Percentiles rank a stretch among this genome's conserved stretches.
Evolutionary conservation across 2,329 filamentous ascomycete species (phyloP).

Genomic region (Didymella lethalis): DNA sequence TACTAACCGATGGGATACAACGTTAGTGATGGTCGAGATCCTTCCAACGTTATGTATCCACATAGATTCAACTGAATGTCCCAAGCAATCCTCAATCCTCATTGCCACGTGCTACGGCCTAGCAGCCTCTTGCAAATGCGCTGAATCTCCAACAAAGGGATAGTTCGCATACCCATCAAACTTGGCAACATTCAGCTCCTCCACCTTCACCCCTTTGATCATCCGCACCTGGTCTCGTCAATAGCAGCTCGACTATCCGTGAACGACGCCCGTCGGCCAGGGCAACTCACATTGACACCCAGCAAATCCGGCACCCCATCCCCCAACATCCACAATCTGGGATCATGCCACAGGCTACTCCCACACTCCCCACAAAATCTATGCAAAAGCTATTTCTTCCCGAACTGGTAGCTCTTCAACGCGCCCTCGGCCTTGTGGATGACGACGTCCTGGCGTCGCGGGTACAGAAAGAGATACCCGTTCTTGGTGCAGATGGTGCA

Average conservation of each 20-base stretch:
- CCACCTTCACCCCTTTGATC: conserved; percentile 7
- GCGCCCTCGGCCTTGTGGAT: conserved; percentile 1
- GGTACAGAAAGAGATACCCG: conserved; percentile 60
- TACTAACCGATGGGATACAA: neutral
- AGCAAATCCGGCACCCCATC: conserved; percentile 15
- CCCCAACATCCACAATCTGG: conserved; percentile 2
- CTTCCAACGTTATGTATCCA: neutral
- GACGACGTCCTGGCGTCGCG: conserved; percentile 13
- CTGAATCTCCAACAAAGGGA: conserved; percentile 12
- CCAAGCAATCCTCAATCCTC: neutral
- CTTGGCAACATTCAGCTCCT: conserved; percentile 6
- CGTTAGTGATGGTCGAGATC: neutral
- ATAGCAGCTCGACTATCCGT: neutral
- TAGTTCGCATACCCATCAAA: conserved; percentile 12
- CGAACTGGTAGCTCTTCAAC: conserved; percentile 5
- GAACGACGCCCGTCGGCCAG: neutral
- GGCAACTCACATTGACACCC: conserved; percentile 11
- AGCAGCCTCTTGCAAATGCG: conserved; percentile 3
- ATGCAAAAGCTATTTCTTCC: conserved; percentile 14
- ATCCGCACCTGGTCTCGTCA: conserved; percentile 10
- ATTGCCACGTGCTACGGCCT: neutral
- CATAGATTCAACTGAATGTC: neutral
- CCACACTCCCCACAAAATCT: conserved; percentile 14
- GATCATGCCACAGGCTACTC: conserved; percentile 17
- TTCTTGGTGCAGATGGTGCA: conserved; percentile 62